Percentiles rank a stretch among this genome's conserved stretches.
Evolutionary conservation across 2,329 filamentous ascomycete species (phyloP).

Genomic region (Coleophoma crateriformis): DNA sequence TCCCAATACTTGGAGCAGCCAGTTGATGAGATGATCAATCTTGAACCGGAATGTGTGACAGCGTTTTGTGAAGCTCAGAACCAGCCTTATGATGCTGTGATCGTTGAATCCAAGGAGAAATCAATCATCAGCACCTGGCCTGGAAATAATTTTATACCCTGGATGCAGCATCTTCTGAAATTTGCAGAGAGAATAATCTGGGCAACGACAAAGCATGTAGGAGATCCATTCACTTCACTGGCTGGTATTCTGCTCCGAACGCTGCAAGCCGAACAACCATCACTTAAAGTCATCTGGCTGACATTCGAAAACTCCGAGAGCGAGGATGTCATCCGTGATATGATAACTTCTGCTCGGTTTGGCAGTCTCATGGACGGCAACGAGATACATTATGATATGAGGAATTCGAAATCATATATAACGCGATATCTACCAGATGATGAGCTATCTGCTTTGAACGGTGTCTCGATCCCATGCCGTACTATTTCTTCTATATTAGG

Average conservation of each 20-base stretch:
- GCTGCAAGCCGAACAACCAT: not conserved
- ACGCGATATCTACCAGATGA: not conserved
- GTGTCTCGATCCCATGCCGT: not conserved
- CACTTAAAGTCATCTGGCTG: not conserved
- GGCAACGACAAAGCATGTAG: not conserved
- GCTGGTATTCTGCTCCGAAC: not conserved
- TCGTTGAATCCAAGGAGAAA: not conserved
- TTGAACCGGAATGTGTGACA: not conserved
- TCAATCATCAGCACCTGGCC: not conserved
- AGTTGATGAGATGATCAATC: not conserved
- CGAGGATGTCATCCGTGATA: not conserved
- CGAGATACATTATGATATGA: not conserved
- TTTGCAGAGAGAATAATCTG: not conserved
- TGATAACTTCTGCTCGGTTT: not conserved
- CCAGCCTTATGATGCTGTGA: not conserved
- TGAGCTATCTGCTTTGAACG: not conserved
- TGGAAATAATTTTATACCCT: not conserved
- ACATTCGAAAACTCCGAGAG: not conserved
- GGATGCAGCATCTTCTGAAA: not conserved
- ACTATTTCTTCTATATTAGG: not conserved
- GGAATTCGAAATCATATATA: not conserved
- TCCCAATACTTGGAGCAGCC: not conserved
- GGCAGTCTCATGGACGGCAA: not conserved
- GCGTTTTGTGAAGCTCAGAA: not conserved
- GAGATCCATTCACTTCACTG: not conserved